These are phyloP conservation scores for Phytophthora nicotianae DNA, from an alignment of 352 stramenopile species.

Conservation along the genomic window DNA sequence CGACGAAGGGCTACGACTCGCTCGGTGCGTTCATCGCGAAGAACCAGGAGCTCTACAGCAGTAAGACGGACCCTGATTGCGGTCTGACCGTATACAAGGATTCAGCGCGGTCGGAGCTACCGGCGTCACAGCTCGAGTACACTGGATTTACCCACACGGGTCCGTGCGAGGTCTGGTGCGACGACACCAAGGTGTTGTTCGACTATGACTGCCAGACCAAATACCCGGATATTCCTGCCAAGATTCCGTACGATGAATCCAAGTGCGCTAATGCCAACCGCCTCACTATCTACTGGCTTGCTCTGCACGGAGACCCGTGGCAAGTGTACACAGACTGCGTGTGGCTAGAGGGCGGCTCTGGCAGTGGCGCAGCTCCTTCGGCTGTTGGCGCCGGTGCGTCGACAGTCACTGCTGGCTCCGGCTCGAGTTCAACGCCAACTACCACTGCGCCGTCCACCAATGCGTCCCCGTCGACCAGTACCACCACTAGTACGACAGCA, in stretches of 20 bases:
- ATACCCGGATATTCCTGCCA: conserved; percentile 39
- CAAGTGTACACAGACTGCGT: conserved; percentile 65
- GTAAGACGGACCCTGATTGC: conserved; percentile 39
- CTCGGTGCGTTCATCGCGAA: conserved; percentile 50
- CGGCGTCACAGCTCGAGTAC: conserved; percentile 44
- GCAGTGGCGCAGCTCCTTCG: conserved; percentile 22
- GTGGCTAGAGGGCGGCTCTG: conserved; percentile 37
- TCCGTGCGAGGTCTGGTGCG: conserved; percentile 67
- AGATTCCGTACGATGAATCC: conserved; percentile 46
- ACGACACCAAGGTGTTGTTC: conserved; percentile 57
- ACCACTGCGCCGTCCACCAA: conserved; percentile 17
- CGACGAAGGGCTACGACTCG: conserved; percentile 40
- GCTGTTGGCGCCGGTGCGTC: conserved; percentile 1
- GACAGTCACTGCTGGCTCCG: conserved; percentile 7
- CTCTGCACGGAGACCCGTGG: conserved; percentile 53
- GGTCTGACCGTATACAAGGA: conserved; percentile 50
- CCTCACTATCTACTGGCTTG: conserved; percentile 67
- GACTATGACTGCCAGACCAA: conserved; percentile 53
- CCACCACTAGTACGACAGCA: neutral
- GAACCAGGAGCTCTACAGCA: conserved; percentile 53
- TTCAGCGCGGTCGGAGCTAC: conserved; percentile 39
- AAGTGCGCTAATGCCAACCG: conserved; percentile 52
- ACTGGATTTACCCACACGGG: conserved; percentile 63
- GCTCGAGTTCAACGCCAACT: conserved; percentile 11
- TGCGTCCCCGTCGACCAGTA: neutral